Percentiles rank a stretch among this genome's conserved stretches.
These are phyloP conservation scores for Artemisia tridentata DNA, from an alignment of 129 eudicot species.

Conservation along the genomic window DNA sequence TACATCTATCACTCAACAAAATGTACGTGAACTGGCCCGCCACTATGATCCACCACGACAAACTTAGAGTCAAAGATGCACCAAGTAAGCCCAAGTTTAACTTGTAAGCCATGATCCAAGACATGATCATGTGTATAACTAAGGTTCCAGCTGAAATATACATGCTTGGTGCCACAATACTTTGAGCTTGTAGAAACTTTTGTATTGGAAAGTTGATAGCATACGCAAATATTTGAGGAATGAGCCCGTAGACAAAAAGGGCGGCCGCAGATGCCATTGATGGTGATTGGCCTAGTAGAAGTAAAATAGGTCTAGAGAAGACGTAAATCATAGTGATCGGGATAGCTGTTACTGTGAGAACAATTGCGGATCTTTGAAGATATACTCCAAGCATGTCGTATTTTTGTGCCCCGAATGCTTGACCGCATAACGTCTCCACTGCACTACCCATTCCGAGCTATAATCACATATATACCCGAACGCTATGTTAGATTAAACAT, in stretches of 20 bases:
- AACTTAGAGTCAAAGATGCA: constrained; percentile 61
- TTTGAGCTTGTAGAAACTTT: constrained; percentile 75
- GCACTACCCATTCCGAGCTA: constrained; percentile 96
- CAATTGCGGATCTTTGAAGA: constrained; percentile 74
- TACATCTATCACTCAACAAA: constrained; percentile 49
- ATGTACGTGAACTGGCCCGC: constrained; percentile 55
- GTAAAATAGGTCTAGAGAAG: constrained; percentile 45
- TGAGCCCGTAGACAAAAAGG: constrained; percentile 70
- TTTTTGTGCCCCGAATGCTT: constrained; percentile 69
- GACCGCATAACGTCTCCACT: constrained; percentile 79
- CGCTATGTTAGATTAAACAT: not conserved
- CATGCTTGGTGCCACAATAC: constrained; percentile 67
- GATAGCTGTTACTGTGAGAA: constrained; percentile 48
- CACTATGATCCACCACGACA: constrained; percentile 87
- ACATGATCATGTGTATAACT: constrained; percentile 46
- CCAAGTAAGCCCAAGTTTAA: constrained; percentile 59
- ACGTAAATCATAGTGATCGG: constrained; percentile 55
- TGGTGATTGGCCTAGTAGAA: constrained; percentile 51
- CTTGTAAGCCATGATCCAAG: constrained; percentile 64
- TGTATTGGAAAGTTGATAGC: constrained; percentile 76
- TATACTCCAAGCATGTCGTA: constrained; percentile 77
- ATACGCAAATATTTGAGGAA: constrained; percentile 79
- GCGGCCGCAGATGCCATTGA: constrained; percentile 57
- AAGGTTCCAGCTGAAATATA: constrained; percentile 60
- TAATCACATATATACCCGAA: constrained; percentile 2